Conservation (phyloP, 2,329 filamentous ascomycete genomes). For the Neofusicoccum ribis region DNA sequence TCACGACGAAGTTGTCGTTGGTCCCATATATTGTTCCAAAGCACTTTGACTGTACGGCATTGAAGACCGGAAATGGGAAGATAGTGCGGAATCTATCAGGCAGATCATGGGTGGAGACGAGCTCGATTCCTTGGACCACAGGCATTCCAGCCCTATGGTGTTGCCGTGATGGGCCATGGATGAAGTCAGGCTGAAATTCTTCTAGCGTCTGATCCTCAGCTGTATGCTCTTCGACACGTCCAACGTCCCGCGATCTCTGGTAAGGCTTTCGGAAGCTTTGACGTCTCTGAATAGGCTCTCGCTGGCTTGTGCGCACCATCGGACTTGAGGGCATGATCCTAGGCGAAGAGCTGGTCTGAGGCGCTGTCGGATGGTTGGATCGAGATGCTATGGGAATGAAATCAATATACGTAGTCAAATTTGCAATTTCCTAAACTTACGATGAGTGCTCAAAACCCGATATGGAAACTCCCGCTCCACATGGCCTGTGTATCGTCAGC, state of each 20-base stretch:
- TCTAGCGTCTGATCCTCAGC: neutral
- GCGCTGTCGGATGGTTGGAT: constrained; percentile 26
- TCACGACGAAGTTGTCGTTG: constrained; percentile 75
- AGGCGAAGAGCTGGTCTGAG: constrained; percentile 33
- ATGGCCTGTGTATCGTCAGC: neutral
- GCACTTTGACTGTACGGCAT: constrained; percentile 79
- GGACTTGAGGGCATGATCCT: constrained; percentile 41
- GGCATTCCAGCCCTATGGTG: constrained; percentile 31
- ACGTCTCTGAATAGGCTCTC: constrained; percentile 22
- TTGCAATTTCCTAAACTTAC: neutral
- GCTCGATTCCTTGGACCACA: constrained; percentile 59
- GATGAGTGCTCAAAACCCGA: neutral
- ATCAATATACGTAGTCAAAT: neutral
- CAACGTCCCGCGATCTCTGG: neutral
- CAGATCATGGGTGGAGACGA: constrained; percentile 60
- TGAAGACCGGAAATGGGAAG: constrained; percentile 75
- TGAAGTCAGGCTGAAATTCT: neutral
- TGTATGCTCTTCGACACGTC: neutral
- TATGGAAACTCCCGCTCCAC: neutral
- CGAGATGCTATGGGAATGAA: constrained; percentile 17
- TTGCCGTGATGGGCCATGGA: neutral
- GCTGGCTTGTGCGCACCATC: constrained; percentile 38
- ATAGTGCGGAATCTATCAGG: constrained; percentile 69
- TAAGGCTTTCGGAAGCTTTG: neutral
- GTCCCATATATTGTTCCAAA: constrained; percentile 66